phyloP scores from a whole-genome alignment of 2,329 filamentous ascomycete species.

The Sphaerulina vaccinii region DNA sequence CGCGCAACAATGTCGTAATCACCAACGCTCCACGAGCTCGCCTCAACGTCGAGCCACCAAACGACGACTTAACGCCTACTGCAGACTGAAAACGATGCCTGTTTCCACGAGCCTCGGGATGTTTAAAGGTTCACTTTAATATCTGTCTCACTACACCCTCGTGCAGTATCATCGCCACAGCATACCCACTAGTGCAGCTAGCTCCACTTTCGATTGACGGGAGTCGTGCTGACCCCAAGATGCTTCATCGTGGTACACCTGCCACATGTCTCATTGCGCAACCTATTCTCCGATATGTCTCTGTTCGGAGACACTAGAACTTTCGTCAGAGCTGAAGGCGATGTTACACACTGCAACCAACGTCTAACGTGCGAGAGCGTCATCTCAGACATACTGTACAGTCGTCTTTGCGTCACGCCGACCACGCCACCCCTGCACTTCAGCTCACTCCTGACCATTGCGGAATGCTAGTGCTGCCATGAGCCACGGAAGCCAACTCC shows the following conservation, averaged over 20 bases:
- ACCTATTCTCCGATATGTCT: constrained; percentile 5
- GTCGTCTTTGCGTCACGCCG: background rate
- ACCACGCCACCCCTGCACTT: background rate
- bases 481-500: background rate
- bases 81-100: background rate
- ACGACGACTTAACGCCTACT: background rate
- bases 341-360: constrained; percentile 7
- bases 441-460: background rate
- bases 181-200: background rate
- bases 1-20: constrained; percentile 2
- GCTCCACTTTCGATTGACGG: background rate
- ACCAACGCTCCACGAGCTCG: background rate
- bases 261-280: constrained; percentile 12
- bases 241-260: background rate
- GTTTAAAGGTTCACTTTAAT: constrained; percentile 4
- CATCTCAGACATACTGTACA: background rate
- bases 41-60: background rate
- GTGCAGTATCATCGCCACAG: background rate
- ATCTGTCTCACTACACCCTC: constrained; percentile 5
- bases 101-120: background rate
- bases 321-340: background rate
- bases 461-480: background rate
- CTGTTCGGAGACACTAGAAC: constrained; percentile 1
- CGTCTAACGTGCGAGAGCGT: constrained; percentile 1
- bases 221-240: background rate